Percentiles rank a stretch among this genome's conserved stretches.
Conservation (phyloP, 805 yeast species). For the Yamadazyma kitorensis region DNA sequence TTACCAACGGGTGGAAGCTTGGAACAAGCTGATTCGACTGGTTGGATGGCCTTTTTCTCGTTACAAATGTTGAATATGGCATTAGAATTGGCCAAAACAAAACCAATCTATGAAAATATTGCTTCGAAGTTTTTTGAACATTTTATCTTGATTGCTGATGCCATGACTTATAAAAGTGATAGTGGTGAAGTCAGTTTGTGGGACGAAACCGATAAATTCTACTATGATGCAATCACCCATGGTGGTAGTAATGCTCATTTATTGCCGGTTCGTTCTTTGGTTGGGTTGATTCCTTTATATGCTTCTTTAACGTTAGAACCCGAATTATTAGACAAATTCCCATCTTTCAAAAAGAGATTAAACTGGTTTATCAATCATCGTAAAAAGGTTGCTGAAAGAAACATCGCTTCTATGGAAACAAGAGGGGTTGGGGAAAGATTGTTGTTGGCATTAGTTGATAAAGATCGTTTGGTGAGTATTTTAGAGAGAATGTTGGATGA, state of each 20-base stretch:
- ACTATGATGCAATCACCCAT: constrained; percentile 87
- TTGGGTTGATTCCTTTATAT: constrained; percentile 87
- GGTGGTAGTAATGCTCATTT: constrained; percentile 64
- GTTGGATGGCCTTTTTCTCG: constrained; percentile 95
- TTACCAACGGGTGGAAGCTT: constrained; percentile 87
- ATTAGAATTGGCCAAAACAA: constrained; percentile 79
- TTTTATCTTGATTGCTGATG: constrained; percentile 86
- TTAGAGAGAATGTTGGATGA: constrained; percentile 71
- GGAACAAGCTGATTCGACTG: constrained; percentile 94
- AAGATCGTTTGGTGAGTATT: constrained; percentile 73
- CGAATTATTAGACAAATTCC: constrained; percentile 70
- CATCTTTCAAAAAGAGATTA: constrained; percentile 76
- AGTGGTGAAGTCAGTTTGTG: constrained; percentile 64
- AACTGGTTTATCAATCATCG: constrained; percentile 80
- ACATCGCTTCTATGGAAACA: constrained; percentile 78
- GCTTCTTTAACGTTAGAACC: constrained; percentile 89
- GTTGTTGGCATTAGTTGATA: constrained; percentile 73
- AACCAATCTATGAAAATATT: constrained; percentile 86
- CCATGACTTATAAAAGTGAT: constrained; percentile 68
- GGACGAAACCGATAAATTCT: constrained; percentile 87
- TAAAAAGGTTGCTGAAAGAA: constrained; percentile 67
- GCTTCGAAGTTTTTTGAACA: constrained; percentile 95
- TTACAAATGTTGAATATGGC: constrained; percentile 92
- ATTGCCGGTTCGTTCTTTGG: constrained; percentile 83
- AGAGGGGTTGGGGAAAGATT: constrained; percentile 83